Evolutionary conservation across 192 early-diverging fungal genomes (phyloP).

Genomic region (Spizellomyces sp.): DNA sequence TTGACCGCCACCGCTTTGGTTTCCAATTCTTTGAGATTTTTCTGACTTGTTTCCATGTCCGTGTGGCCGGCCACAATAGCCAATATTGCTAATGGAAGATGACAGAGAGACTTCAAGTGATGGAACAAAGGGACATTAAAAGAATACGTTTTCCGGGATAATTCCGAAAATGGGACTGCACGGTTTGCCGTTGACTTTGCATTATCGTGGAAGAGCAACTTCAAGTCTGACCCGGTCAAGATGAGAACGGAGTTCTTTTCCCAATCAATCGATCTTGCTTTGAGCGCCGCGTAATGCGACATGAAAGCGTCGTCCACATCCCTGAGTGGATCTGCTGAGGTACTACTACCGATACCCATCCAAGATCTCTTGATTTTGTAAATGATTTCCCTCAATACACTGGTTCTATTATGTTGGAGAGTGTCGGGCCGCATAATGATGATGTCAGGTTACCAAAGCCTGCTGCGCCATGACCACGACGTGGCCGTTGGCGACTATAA

Average conservation of each 20-base stretch:
- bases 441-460: no score
- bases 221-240: conserved; percentile 6
- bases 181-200: neutral
- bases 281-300: conserved; percentile 6
- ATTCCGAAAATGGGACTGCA: neutral
- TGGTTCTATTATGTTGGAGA: no score
- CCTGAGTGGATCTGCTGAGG: neutral
- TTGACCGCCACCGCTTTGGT: neutral
- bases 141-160: conserved; percentile 1
- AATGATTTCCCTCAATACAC: no score
- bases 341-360: neutral
- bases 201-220: conserved; percentile 3
- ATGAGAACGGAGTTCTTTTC: conserved; percentile 9
- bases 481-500: no score
- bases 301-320: neutral
- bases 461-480: no score
- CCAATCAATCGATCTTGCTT: conserved; percentile 16
- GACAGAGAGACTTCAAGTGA: conserved; percentile 22
- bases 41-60: neutral
- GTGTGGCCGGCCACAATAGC: conserved; percentile 4
- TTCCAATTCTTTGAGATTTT: neutral
- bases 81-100: conserved; percentile 21
- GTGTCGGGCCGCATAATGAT: no score
- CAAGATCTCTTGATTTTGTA: no score
- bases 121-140: conserved; percentile 23